These are phyloP conservation scores for Caloboletus inedulis DNA, from an alignment of 1,284 basidiomycete species.

Conservation along the genomic window DNA sequence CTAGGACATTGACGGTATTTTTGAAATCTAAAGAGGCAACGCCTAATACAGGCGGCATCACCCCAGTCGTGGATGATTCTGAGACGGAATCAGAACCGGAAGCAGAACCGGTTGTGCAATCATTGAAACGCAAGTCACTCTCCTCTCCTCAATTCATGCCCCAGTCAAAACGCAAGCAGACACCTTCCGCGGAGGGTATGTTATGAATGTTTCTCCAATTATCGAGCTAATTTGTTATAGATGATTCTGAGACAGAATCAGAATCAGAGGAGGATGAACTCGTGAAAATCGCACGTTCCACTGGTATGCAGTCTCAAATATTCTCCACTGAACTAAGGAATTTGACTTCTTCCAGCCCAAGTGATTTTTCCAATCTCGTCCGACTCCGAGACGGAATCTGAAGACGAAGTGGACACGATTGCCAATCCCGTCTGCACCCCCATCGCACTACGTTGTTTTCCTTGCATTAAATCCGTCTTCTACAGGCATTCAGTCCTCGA, in stretches of 20 bases:
- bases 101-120: constrained; percentile 8
- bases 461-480: background rate
- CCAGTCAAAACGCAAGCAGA: constrained; percentile 20
- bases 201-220: background rate
- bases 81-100: constrained; percentile 47
- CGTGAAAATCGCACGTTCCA: constrained; percentile 7
- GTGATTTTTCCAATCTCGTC: constrained; percentile 12
- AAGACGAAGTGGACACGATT: constrained; percentile 40
- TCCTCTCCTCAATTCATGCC: constrained; percentile 7
- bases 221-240: constrained; percentile 4
- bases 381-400: constrained; percentile 44
- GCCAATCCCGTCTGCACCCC: constrained; percentile 20
- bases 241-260: constrained; percentile 43
- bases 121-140: constrained; percentile 27
- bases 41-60: background rate
- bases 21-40: constrained; percentile 9
- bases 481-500: constrained; percentile 41
- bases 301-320: constrained; percentile 2
- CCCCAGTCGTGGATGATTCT: constrained; percentile 31
- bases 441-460: background rate
- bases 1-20: constrained; percentile 26
- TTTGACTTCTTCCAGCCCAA: background rate
- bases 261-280: constrained; percentile 38
- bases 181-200: constrained; percentile 18
- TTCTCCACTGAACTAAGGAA: background rate